Evolutionary conservation across 768 basidiomycete species (phyloP).

Genomic region (Podaxis carcinomalis): DNA sequence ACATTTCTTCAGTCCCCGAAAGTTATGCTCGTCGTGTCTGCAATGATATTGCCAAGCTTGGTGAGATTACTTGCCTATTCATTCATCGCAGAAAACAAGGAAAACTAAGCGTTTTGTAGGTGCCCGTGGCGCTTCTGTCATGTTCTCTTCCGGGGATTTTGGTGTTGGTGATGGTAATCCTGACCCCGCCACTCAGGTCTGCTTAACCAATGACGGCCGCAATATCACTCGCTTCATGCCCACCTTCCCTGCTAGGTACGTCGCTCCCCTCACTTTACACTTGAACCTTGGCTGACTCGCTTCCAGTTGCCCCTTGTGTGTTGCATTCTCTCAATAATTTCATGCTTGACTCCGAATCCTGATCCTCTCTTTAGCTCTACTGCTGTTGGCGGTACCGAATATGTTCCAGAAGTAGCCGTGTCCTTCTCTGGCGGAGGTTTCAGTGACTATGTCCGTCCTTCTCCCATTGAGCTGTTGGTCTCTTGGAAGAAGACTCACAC

Average conservation of each 20-base stretch:
- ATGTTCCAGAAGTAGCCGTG: slow-evolving; percentile 56
- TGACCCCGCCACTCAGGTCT: slow-evolving; percentile 47
- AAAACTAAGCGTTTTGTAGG: slow-evolving; percentile 28
- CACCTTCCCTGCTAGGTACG: slow-evolving; percentile 54
- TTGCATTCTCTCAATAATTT: background rate
- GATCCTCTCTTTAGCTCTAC: slow-evolving; percentile 47
- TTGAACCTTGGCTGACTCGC: background rate
- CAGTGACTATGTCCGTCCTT: slow-evolving; percentile 52
- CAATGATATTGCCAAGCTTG: slow-evolving; percentile 57
- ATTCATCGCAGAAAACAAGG: background rate
- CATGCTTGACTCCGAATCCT: background rate
- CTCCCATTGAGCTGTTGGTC: background rate
- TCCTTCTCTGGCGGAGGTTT: slow-evolving; percentile 74
- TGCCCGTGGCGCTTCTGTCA: slow-evolving; percentile 58
- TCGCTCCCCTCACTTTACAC: slow-evolving; percentile 13
- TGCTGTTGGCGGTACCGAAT: slow-evolving; percentile 60
- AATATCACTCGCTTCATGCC: slow-evolving; percentile 53
- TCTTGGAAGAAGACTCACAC: background rate
- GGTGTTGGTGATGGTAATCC: slow-evolving; percentile 65
- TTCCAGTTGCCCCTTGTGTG: slow-evolving; percentile 47
- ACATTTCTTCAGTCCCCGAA: slow-evolving; percentile 41
- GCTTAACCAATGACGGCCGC: slow-evolving; percentile 54
- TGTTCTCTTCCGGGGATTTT: slow-evolving; percentile 63
- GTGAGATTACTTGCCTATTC: slow-evolving; percentile 24
- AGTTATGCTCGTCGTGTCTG: slow-evolving; percentile 58